These are phyloP conservation scores for Acanthamoeba lenticulata DNA, from an alignment of 208 protist genomes.

Conservation along the genomic window DNA sequence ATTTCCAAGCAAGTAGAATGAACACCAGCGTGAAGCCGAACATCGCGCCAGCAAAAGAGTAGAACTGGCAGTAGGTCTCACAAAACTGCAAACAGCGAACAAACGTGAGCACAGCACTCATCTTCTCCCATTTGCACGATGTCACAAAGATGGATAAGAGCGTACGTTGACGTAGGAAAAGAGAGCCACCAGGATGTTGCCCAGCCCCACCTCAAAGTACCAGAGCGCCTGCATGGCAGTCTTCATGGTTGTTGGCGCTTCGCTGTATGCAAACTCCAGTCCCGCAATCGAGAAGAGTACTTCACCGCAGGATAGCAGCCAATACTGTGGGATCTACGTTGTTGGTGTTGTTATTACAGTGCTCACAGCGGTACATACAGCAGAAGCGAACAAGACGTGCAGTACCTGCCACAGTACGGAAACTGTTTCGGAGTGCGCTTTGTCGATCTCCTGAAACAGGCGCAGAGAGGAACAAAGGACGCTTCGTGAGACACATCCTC, in stretches of 20 bases:
- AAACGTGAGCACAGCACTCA: slow-evolving; percentile 78
- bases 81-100: slow-evolving; percentile 3
- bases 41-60: slow-evolving; percentile 80
- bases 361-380: no score
- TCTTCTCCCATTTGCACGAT: not conserved
- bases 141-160: not conserved
- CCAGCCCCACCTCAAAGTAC: not conserved
- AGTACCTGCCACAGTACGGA: not conserved
- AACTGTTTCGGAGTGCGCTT: not conserved
- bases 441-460: not conserved
- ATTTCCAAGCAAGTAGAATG: slow-evolving; percentile 62
- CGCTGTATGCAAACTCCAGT: slow-evolving; percentile 81
- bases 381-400: no score
- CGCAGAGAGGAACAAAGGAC: not conserved
- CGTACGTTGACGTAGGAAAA: slow-evolving; percentile 67
- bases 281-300: slow-evolving; percentile 82
- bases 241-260: slow-evolving; percentile 78
- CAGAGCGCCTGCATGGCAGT: slow-evolving; percentile 26
- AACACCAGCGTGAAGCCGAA: slow-evolving; percentile 70
- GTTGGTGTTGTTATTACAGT: no score
- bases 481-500: not conserved
- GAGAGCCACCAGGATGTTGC: not conserved
- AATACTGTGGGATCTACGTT: slow-evolving; percentile 79
- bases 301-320: slow-evolving; percentile 75
- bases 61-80: slow-evolving; percentile 71